Conservation (phyloP, 768 basidiomycete genomes). For the Tephrocybe sp. region DNA sequence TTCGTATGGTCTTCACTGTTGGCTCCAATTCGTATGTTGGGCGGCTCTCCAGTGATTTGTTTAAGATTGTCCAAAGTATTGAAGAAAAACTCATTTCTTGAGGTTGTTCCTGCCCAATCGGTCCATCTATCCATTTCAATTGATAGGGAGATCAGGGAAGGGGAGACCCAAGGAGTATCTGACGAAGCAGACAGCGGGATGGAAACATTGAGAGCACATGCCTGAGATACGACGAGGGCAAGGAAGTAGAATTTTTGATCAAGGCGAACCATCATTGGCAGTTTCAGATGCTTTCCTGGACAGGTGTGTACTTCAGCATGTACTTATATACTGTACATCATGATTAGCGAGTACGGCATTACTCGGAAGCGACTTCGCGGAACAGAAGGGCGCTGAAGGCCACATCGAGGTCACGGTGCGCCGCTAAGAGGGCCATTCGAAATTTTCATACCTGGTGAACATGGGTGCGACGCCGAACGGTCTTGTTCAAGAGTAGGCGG, state of each 20-base stretch:
- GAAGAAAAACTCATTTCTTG: constrained; percentile 55
- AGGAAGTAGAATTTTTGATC: not conserved
- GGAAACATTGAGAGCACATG: constrained; percentile 27
- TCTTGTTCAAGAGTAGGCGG: not conserved
- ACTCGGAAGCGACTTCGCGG: constrained; percentile 1
- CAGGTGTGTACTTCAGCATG: not conserved
- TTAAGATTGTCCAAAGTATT: constrained; percentile 57
- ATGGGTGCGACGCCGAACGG: not conserved
- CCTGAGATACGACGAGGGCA: not conserved
- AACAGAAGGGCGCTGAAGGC: not conserved
- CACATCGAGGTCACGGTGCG: not conserved
- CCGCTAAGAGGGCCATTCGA: not conserved
- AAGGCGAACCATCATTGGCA: not conserved
- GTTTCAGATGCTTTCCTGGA: not conserved
- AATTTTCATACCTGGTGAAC: not conserved
- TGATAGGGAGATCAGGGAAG: constrained; percentile 58
- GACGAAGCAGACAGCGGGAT: constrained; percentile 38
- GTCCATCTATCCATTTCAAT: constrained; percentile 70
- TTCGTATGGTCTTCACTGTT: constrained; percentile 57
- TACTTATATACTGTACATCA: not conserved
- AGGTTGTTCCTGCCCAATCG: constrained; percentile 57
- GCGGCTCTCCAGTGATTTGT: constrained; percentile 45
- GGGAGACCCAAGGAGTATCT: constrained; percentile 34
- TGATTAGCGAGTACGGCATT: not conserved
- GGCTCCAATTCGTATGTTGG: constrained; percentile 58